These are phyloP conservation scores for Cyathus striatus DNA, from an alignment of 768 basidiomycete genomes.

Conservation along the genomic window DNA sequence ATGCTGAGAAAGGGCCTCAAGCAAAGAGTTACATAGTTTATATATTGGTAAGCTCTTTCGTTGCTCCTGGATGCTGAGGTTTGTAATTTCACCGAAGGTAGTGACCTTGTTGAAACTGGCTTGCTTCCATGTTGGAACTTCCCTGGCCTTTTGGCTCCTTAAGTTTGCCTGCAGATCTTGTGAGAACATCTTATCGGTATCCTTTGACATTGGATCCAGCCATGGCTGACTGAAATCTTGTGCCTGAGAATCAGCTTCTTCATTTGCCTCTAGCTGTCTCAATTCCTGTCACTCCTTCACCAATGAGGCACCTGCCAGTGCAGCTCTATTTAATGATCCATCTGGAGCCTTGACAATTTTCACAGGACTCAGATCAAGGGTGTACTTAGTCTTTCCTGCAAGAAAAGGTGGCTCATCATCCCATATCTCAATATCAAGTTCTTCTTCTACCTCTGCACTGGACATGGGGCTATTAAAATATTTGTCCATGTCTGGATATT, in stretches of 20 bases:
- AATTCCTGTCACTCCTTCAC: conserved; percentile 95
- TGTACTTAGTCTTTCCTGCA: conserved; percentile 92
- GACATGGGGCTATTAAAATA: conserved; percentile 73
- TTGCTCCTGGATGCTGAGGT: conserved; percentile 89
- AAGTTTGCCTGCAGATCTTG: conserved; percentile 84
- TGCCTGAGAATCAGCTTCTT: conserved; percentile 89
- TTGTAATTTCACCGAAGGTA: conserved; percentile 91
- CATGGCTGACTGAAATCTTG: conserved; percentile 95
- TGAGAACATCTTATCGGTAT: conserved; percentile 83
- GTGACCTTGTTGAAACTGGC: conserved; percentile 92
- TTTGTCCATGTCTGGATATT: conserved; percentile 91
- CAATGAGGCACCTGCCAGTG: conserved; percentile 86
- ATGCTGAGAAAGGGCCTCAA: conserved; percentile 76
- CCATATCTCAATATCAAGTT: conserved; percentile 93
- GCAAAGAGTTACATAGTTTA: conserved; percentile 85
- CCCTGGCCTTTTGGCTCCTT: conserved; percentile 77
- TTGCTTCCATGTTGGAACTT: conserved; percentile 88
- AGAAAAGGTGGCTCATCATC: conserved; percentile 97
- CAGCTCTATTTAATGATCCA: conserved; percentile 93
- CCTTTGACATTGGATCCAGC: conserved; percentile 96
- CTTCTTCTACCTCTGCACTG: conserved; percentile 89
- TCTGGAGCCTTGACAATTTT: conserved; percentile 99
- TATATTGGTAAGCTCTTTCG: conserved; percentile 88
- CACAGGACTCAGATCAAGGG: conserved; percentile 92
- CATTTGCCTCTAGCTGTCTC: conserved; percentile 91